These are phyloP conservation scores for Aspergillus versicolor DNA, from an alignment of 2,329 filamentous ascomycete genomes.

Conservation along the genomic window DNA sequence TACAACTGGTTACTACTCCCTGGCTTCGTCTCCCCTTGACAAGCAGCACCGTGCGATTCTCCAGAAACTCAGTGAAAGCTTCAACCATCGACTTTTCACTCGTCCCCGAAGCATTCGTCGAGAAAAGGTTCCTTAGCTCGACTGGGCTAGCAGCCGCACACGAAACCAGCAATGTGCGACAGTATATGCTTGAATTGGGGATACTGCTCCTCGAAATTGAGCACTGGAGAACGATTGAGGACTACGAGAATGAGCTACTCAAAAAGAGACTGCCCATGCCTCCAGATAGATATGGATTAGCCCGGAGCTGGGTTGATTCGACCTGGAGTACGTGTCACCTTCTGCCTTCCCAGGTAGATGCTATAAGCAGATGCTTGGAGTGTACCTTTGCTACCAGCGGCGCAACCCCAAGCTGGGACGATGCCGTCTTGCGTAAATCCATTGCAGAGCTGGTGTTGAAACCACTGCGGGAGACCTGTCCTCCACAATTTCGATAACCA, in stretches of 20 bases:
- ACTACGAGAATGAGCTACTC: not conserved
- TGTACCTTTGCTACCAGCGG: not conserved
- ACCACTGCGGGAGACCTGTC: constrained; percentile 2
- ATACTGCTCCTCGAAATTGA: too few relatives aligned
- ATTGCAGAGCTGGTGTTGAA: constrained; percentile 1
- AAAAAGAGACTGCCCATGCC: not conserved
- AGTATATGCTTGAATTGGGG: too few relatives aligned
- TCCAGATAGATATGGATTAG: not conserved
- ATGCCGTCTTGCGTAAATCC: not conserved
- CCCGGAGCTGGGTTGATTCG: not conserved
- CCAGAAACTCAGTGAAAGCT: too few relatives aligned
- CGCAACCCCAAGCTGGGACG: not conserved
- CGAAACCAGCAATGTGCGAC: too few relatives aligned
- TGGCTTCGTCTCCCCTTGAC: too few relatives aligned
- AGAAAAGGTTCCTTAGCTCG: too few relatives aligned
- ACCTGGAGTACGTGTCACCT: not conserved
- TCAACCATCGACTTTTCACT: too few relatives aligned
- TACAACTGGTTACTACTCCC: too few relatives aligned
- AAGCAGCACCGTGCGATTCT: too few relatives aligned
- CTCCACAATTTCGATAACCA: not conserved
- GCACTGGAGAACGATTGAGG: too few relatives aligned
- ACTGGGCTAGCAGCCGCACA: too few relatives aligned
- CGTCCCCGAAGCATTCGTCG: too few relatives aligned
- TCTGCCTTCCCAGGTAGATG: not conserved
- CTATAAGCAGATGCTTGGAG: not conserved